Percentiles rank a stretch among this genome's conserved stretches.
phyloP scores from a whole-genome alignment of 2,329 filamentous ascomycete species.

The Microthyrium microscopicum region DNA sequence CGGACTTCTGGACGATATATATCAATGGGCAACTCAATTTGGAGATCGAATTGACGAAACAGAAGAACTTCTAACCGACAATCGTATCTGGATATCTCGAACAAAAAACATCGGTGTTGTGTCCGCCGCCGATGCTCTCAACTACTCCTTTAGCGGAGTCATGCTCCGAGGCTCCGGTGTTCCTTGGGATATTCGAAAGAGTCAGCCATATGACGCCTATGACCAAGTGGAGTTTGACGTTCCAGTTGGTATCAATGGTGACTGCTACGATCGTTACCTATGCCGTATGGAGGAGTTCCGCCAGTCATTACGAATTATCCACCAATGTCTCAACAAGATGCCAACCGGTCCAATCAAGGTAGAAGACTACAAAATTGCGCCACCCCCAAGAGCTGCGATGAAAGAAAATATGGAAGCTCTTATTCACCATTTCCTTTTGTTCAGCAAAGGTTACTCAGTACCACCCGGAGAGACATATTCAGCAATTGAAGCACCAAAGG shows the following conservation, averaged over 20 bases:
- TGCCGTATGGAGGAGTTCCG: slow-evolving; percentile 99
- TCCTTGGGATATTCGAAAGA: slow-evolving; percentile 93
- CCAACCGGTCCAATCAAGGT: slow-evolving; percentile 83
- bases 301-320: slow-evolving; percentile 92
- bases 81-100: slow-evolving; percentile 96
- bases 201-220: slow-evolving; percentile 92
- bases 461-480: slow-evolving; percentile 97
- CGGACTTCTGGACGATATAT: slow-evolving; percentile 93
- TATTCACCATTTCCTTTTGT: slow-evolving; percentile 97
- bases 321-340: slow-evolving; percentile 99
- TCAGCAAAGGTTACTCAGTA: slow-evolving; percentile 95
- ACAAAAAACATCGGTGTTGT: slow-evolving; percentile 86
- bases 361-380: slow-evolving; percentile 97
- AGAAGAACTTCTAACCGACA: slow-evolving; percentile 95
- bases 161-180: slow-evolving; percentile 96
- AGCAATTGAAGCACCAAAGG: slow-evolving; percentile 98
- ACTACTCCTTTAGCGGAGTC: slow-evolving; percentile 90
- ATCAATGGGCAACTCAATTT: slow-evolving; percentile 99
- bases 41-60: slow-evolving; percentile 97
- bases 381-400: slow-evolving; percentile 92
- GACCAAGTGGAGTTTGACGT: slow-evolving; percentile 97
- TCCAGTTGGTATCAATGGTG: slow-evolving; percentile 86
- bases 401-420: slow-evolving; percentile 99
- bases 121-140: slow-evolving; percentile 80
- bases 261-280: slow-evolving; percentile 98